Percentiles rank a stretch among this genome's conserved stretches.
These are phyloP conservation scores for Cladophialophora yegresii DNA, from an alignment of 2,329 filamentous ascomycete genomes.

Conservation along the genomic window DNA sequence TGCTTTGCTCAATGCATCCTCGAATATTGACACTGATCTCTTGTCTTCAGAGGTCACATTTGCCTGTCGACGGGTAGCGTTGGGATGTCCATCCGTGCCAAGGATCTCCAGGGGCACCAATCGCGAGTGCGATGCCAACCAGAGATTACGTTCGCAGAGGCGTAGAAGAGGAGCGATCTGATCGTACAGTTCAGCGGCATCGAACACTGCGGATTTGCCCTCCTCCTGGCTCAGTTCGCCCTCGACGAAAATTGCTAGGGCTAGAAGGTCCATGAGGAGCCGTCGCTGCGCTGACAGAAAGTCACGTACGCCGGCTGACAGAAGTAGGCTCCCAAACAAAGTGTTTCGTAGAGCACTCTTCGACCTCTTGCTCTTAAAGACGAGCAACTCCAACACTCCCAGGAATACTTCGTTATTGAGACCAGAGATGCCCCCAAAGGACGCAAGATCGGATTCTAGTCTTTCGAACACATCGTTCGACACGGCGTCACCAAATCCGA, in stretches of 20 bases:
- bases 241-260: constrained; percentile 83
- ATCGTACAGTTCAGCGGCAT: constrained; percentile 59
- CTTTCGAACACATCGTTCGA: constrained; percentile 77
- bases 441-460: constrained; percentile 69
- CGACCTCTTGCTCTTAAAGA: constrained; percentile 35
- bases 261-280: constrained; percentile 77
- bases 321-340: constrained; percentile 36
- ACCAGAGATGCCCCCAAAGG: constrained; percentile 57
- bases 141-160: constrained; percentile 69
- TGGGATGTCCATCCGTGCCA: constrained; percentile 32
- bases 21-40: constrained; percentile 44
- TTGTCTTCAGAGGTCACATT: constrained; percentile 35
- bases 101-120: constrained; percentile 39
- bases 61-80: constrained; percentile 38
- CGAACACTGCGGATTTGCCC: constrained; percentile 63
- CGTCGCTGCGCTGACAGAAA: constrained; percentile 70
- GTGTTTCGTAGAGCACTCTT: constrained; percentile 37
- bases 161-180: constrained; percentile 69
- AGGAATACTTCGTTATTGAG: constrained; percentile 56
- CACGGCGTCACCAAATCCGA: constrained; percentile 75
- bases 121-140: constrained; percentile 57
- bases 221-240: constrained; percentile 75
- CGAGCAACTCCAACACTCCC: constrained; percentile 53
- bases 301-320: constrained; percentile 78
- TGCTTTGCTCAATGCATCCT: constrained; percentile 48